Evolutionary conservation across 2,329 filamentous ascomycete genomes (phyloP), one percentile per base, ranked within the genome.

Genomic region (Trichoderma guizhouense): DNA sequence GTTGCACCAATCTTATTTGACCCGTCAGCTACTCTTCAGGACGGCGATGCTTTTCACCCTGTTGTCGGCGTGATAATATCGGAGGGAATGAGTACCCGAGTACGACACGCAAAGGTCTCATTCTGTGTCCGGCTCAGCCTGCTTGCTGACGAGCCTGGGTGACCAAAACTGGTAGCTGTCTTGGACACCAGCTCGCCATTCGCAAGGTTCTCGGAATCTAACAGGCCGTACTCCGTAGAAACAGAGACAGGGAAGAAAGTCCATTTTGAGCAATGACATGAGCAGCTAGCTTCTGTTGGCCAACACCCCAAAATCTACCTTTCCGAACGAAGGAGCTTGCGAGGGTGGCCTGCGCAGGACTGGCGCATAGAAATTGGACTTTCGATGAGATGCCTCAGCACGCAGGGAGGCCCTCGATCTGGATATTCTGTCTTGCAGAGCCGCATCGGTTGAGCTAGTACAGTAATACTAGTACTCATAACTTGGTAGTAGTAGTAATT

Each of bases 81-180:
- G 64, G 64, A 67, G 51, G 64, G 64, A 28, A 39, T 28, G 64
- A 57, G 47, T 57, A 67, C 47, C 64, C 64, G 64, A 67, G 47
- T 39, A 39, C 30, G 64, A 57, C 64, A 11, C 32, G 39, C 9
- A 26, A 55, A 55, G 14, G 47, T 66, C 30, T 34, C 21, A 36
- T 47, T 55, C 3, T 26, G 51, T 28, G 32, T 39, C 64, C 64
- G 47, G 64, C 47, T 67, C 64, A 57, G 32, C 63, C 26, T 66
- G 47, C 47, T 66, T 66, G 32, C 64, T 67, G 51, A 28, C 64
- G 21, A 61, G 58, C 21, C 32, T 39, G 32, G 58, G 21, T 28
- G 12, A 57, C 64, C 64, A 67, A n/a, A 67, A 67, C n/a, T 21
- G 47, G 64, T 51, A 57, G 30, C 64, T 67, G 64, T 67, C 64